phyloP scores from a whole-genome alignment of 75 land plant genomes.

The Pseudotsuga menziesii region DNA sequence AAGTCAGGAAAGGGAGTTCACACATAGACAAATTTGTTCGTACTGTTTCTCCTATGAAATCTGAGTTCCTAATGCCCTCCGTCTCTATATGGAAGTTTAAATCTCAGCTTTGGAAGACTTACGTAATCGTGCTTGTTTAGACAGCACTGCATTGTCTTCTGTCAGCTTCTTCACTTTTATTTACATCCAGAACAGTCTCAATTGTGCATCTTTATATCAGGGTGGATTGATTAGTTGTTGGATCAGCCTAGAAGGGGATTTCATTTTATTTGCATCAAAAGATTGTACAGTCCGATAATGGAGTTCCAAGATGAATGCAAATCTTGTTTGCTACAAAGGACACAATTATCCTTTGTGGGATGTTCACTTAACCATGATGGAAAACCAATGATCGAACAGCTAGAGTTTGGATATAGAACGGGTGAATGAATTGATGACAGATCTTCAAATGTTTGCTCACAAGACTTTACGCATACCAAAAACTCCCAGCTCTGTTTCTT shows the following conservation, averaged over 20 bases:
- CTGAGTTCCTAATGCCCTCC: conserved; percentile 78
- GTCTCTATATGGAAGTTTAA: conserved; percentile 75
- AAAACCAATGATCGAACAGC: conserved; percentile 97
- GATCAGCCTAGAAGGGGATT: conserved; percentile 89
- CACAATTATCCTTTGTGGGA: conserved; percentile 99
- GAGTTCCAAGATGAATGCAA: conserved; percentile 88
- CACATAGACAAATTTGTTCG: conserved; percentile 47
- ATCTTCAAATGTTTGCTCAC: too few species aligned
- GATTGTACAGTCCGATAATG: conserved; percentile 96
- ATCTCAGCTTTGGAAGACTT: conserved; percentile 79
- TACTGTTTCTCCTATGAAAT: conserved; percentile 77
- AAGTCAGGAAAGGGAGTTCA: conserved; percentile 52
- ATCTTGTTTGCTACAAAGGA: conserved; percentile 96
- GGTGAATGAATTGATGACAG: too few species aligned
- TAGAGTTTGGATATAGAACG: conserved; percentile 52
- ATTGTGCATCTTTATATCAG: conserved; percentile 90
- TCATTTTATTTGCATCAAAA: conserved; percentile 76
- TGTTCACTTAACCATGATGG: conserved; percentile 98
- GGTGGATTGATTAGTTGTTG: conserved; percentile 94
- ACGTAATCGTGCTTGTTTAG: conserved; percentile 82
- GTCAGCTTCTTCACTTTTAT: conserved; percentile 92
- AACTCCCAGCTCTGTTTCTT: too few species aligned
- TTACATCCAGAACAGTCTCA: conserved; percentile 88
- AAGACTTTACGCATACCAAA: too few species aligned
- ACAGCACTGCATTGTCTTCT: conserved; percentile 82